Base-by-base conservation (phyloP, 1,284 basidiomycete species). In the Boletus semigastroideus region DNA sequence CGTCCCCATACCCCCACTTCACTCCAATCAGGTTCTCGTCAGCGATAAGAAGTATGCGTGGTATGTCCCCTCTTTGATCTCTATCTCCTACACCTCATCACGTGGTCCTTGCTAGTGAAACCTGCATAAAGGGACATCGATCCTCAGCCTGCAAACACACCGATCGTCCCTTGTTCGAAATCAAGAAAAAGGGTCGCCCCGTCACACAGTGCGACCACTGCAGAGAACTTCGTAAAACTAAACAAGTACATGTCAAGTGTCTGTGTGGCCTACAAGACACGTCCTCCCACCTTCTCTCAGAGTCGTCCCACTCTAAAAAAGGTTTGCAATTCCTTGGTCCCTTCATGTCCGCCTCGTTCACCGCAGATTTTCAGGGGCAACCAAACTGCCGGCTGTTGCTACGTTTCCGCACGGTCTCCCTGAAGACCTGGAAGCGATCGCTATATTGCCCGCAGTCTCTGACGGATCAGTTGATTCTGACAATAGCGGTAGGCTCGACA, bases 51-150 rank as follows among this genome's bases (percentile, higher is more conserved):
- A 91, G 73, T 89, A 88, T 64, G 87, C 87, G 57, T 89, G 87
- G 87, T 89, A 66, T 42, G 82, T 51, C 39, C 25, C 41, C 62
- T 41, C 43, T 13, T 27, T 40, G 22, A 40, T 54, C 20, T 40
- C 45, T 37, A 14, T 37, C 5, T 31, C 41, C 33, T 41, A 33
- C 37, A 41, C 52, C 57, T 59, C 45, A 58, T 54, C 25, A 47
- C 37, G 14, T 8, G 31, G 20, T 17, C 22, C 2, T 11, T 1
- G 25, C 33, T 3, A 90, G 87, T 65, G 86, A 87, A 70, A 86
- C 87, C 40, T 91, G 88, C 72, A 90, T 91, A 71, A 90, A 90
- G 69, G 88, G 88, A 12, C 88, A 91, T 72, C 83, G 88, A 36
- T 89, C 87, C 13, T 87, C 87, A 10, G 78, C 80, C 42, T 91